Evolutionary conservation across 1,284 basidiomycete species (phyloP), one percentile per base, ranked within the genome.

Genomic region (Marasmius fiardii): DNA sequence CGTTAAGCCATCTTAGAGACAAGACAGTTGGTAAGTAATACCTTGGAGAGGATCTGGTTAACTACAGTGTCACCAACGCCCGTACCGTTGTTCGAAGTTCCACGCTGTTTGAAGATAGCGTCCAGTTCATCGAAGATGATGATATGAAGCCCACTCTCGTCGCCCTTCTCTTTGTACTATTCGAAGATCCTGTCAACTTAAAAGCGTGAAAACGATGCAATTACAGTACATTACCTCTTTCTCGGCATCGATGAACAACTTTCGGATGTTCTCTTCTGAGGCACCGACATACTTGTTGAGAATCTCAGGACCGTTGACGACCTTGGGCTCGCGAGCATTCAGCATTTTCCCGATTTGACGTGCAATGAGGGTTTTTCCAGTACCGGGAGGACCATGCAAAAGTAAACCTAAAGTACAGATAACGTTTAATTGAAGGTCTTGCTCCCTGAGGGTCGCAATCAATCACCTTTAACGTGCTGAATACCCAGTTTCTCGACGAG

Each of bases 121-220:
- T 99, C 97, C 63, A 99, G 75, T 74, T 99, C 97, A 71, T 99
- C 97, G 68, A 99, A 98, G 62, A 99, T 99, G 76, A 99, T 98
- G 74, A 99, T 99, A 71, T 99, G 97, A 54, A 99, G 76, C 4
- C 93, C 95, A 70, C 93, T 96, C 65, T 98, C 96, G 66, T 99
- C 96, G n/a, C 91, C 93, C 74, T 98, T 98, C 63, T 92, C 92
- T 72, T 98, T 98, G 76, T 96, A 98, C 91, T 93, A 10, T 35
- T 12, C 45, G 55, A 11, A n/a, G 14, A 28, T 5, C 20, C n/a
- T 26, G 10, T 28, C 16, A 14, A 31, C 18, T 44, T 1, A 2
- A 43, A 31, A 26, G 26, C 20, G n/a, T n/a, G n/a, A n/a, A n/a
- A n/a, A n/a, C n/a, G n/a, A n/a, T n/a, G n/a, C n/a, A n/a, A n/a